phyloP scores from a whole-genome alignment of 2,329 filamentous ascomycete genomes.

The Alternaria alternata region DNA sequence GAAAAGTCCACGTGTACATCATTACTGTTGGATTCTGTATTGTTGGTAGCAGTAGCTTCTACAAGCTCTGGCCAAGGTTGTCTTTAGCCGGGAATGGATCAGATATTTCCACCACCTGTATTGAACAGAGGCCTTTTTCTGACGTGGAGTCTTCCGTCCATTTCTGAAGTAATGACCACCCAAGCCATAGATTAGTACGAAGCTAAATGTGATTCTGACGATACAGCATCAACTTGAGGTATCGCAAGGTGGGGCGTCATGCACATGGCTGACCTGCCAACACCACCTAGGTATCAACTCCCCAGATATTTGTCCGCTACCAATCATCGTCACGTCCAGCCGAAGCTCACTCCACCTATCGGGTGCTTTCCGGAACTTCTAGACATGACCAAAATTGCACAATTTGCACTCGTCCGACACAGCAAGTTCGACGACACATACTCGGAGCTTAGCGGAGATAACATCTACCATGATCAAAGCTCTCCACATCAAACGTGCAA shows the following conservation, averaged over 20 bases:
- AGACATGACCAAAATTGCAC: neutral
- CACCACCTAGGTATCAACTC: neutral
- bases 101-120: neutral
- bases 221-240: neutral
- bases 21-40: neutral
- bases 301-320: neutral
- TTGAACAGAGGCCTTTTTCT: neutral
- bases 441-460: conserved; percentile 16
- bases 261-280: neutral
- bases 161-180: neutral
- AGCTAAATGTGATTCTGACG: neutral
- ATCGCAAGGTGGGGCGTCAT: neutral
- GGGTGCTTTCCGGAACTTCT: neutral
- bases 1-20: conserved; percentile 16
- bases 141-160: neutral
- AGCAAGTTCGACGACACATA: neutral
- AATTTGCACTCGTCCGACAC: neutral
- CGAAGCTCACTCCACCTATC: neutral
- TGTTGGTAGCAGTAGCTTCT: neutral
- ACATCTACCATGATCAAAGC: neutral
- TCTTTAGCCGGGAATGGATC: neutral
- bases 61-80: neutral
- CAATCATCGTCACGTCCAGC: neutral
- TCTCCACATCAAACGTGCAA: conserved; percentile 4
- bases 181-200: neutral